Evolutionary conservation across 129 eudicot species (phyloP), one percentile per base, ranked within the genome.

Genomic region (Chrysanthemum seticuspe): DNA sequence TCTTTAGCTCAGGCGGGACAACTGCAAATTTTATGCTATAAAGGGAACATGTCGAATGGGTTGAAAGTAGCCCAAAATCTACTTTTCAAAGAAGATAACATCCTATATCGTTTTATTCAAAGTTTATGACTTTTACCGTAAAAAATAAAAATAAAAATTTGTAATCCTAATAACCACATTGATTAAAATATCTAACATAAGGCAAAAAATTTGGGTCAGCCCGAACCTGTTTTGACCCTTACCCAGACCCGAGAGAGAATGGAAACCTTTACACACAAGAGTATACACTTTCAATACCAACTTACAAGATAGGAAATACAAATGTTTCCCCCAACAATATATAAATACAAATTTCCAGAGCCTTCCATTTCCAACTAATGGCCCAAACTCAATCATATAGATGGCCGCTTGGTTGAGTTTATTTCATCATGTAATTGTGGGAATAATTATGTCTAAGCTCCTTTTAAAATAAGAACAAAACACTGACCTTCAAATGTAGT

Each of bases 401-500:
- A 50, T 25, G 23, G 36, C 47, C 14, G 8, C 13, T 21, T 66
- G 9, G n/a, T 27, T 50, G 6, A 21, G 25, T 50, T 25, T 68
- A 27, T 25, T 50, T 29, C 29, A 69, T 69, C 31, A 69, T 53
- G 13, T 69, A 52, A 9, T 53, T 69, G 7, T 34, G 44, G 7
- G 29, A 51, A 69, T 51, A 27, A 2, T n/a, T 29, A n/a, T 16
- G 10, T 16, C 62, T 56, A 34, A 34, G 44, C 44, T 34, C 25
- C 45, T 21, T 23, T 27, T 13, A 70, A 70, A 34, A 59, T 45
- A 62, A 21, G 34, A 60, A 62, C 49, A 64, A 44, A 58, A 71
- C 48, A 74, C 87, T 67, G 77, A 91, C 97, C 96, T 86, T 85
- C 89, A 66, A 67, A 85, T 73, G 81, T 81, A 67, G 76, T 67